Conservation (phyloP, 2,329 filamentous ascomycete genomes). For the Tolypocladium inflatum region DNA sequence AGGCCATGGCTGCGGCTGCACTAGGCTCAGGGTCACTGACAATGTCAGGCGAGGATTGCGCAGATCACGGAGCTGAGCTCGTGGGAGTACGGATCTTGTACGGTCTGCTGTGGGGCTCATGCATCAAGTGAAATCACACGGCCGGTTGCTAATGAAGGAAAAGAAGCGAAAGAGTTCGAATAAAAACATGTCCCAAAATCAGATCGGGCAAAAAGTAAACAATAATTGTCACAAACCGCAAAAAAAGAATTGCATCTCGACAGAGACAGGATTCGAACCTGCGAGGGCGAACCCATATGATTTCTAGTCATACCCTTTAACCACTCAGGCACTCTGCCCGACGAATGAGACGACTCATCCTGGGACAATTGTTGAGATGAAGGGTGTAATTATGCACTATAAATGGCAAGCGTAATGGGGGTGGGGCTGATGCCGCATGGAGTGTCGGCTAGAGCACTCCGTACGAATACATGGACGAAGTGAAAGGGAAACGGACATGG, state of each 20-base stretch:
- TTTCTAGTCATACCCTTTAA: conserved; percentile 12
- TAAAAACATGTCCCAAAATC: not conserved
- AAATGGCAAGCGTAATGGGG: not conserved
- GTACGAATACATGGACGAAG: too few species aligned
- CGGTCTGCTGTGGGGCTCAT: not conserved
- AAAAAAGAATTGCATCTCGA: conserved; percentile 4
- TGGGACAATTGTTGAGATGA: not conserved
- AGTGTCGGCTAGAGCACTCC: too few species aligned
- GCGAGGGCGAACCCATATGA: conserved; percentile 12
- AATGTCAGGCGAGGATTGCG: not conserved
- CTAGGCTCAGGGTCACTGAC: not conserved
- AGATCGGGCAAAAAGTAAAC: not conserved
- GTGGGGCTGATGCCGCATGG: too few species aligned
- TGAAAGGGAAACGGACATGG: too few species aligned
- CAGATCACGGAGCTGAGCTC: not conserved
- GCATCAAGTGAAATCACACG: too few species aligned
- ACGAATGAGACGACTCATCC: not conserved
- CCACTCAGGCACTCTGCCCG: conserved; percentile 12
- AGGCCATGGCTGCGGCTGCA: conserved; percentile 4
- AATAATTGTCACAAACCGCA: not conserved
- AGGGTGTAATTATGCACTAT: not conserved
- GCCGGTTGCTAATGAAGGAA: not conserved
- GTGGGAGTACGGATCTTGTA: not conserved
- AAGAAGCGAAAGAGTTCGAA: too few species aligned
- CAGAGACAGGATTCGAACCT: conserved; percentile 14